Evolutionary conservation across 495 filamentous ascomycete species (phyloP).

Genomic region (Xanthoparmelia taractica): DNA sequence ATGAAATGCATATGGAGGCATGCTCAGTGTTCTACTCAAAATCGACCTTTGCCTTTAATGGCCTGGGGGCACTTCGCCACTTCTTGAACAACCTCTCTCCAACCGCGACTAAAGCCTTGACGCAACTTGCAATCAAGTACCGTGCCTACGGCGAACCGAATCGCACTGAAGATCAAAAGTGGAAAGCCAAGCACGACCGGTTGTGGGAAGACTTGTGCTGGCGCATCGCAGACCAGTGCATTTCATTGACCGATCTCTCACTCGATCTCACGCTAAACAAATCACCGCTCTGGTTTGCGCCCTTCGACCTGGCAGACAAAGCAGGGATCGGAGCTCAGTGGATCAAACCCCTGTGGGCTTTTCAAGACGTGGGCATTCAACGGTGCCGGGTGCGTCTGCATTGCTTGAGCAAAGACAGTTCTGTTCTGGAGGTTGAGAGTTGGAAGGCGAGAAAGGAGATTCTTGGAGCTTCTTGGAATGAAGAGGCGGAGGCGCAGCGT

Average conservation of each 20-base stretch:
- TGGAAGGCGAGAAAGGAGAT: conserved; percentile 22
- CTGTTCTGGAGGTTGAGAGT: conserved; percentile 21
- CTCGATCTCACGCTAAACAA: conserved; percentile 20
- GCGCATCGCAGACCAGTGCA: conserved; percentile 17
- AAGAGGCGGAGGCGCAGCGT: conserved; percentile 7
- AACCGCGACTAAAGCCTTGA: conserved; percentile 8
- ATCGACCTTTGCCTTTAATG: conserved; percentile 21
- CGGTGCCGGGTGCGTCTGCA: conserved; percentile 7
- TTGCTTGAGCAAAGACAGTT: conserved; percentile 5
- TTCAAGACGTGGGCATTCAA: conserved; percentile 15
- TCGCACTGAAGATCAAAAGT: conserved; percentile 7
- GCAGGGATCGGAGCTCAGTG: conserved; percentile 9
- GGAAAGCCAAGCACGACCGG: conserved; percentile 21
- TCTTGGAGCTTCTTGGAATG: conserved; percentile 16
- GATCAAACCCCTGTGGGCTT: conserved; percentile 17
- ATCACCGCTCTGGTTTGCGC: conserved; percentile 14
- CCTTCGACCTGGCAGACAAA: neutral
- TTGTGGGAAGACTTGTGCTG: conserved; percentile 21
- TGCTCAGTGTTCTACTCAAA: conserved; percentile 22
- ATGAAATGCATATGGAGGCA: conserved; percentile 19
- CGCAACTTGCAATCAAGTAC: conserved; percentile 13
- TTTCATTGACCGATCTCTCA: conserved; percentile 6
- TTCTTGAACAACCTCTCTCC: conserved; percentile 20
- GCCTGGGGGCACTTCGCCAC: conserved; percentile 12
- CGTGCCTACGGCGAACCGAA: conserved; percentile 22